Base-by-base conservation (phyloP, 345 rosid species). In the Aethionema arabicum region DNA sequence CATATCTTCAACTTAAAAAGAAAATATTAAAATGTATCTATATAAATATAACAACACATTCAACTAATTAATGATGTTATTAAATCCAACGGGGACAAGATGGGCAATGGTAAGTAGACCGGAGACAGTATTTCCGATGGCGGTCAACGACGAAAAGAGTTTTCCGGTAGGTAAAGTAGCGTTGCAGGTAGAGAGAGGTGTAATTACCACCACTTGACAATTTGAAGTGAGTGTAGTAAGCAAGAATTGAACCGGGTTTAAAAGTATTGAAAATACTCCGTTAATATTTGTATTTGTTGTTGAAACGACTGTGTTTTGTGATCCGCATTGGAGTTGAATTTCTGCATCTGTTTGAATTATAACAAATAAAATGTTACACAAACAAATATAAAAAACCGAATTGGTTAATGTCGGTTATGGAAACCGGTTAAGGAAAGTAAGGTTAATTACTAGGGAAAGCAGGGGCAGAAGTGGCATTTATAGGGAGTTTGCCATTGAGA, bases 101-200 rank as follows among this genome's bases (percentile, higher is more conserved):
- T 74, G 71, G 13, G 66, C 39, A 52, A 86, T 29, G 15, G 52
- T 78, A 39, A 82, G 59, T 65, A 75, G 54, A 9, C 90, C 85
- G 0, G 47, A 1, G 43, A 76, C 8, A 9, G 72, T 68, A 74
- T 41, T 79, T 39, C 86, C 95, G 2, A 75, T 15, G 35, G 72
- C 13, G 69, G 59, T 66, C 38, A 85, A 55, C 15, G 82, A n/a
- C 5, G 90, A 85, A 29, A 72, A 27, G 44, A 85, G 72, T 46
- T 33, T 12, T 1, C 83, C 86, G 1, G 75, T 13, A 3, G 90
- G 84, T n/a, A 83, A 70, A 7, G 47, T 13, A 29, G 86, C 57
- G 65, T 83, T 76, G 80, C 91, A 82, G 47, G 11, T 76, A 43
- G 88, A 45, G 54, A 86, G 80, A 5, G 90, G 88, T 3, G 95